Evolutionary conservation across 495 filamentous ascomycete species (phyloP).

Genomic region (Neurospora sp.): DNA sequence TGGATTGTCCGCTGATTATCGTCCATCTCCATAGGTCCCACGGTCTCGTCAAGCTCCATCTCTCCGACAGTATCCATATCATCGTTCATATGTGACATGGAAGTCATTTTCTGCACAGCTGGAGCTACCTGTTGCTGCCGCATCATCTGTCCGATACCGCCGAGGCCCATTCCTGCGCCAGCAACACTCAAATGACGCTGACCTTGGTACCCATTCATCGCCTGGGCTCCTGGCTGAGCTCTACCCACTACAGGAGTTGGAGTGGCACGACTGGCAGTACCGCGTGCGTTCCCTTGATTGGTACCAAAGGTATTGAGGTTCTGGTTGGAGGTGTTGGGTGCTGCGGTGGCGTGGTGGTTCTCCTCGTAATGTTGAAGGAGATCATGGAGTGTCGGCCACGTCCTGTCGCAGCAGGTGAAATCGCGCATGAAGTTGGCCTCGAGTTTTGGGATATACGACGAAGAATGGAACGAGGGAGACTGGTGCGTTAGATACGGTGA

Average conservation of each 20-base stretch:
- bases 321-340: slow-evolving; percentile 16
- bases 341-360: slow-evolving; percentile 51
- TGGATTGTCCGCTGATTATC: slow-evolving; percentile 53
- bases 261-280: slow-evolving; percentile 15
- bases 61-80: slow-evolving; percentile 85
- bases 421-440: slow-evolving; percentile 96
- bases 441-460: slow-evolving; percentile 93
- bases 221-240: slow-evolving; percentile 16
- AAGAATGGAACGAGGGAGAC: slow-evolving; percentile 92
- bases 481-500: slow-evolving; percentile 77
- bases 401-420: slow-evolving; percentile 86
- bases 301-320: slow-evolving; percentile 16
- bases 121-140: slow-evolving; percentile 27
- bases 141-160: slow-evolving; percentile 37
- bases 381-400: slow-evolving; percentile 82
- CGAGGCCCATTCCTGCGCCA: slow-evolving; percentile 22
- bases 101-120: slow-evolving; percentile 19
- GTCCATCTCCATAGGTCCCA: slow-evolving; percentile 51
- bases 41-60: slow-evolving; percentile 92
- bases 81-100: slow-evolving; percentile 37
- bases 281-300: slow-evolving; percentile 9
- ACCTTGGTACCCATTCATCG: slow-evolving; percentile 28
- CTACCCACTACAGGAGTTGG: slow-evolving; percentile 12
- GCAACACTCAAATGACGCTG: slow-evolving; percentile 23
- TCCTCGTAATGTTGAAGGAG: slow-evolving; percentile 95